Percentiles rank a stretch among this genome's conserved stretches.
Conservation (phyloP, 2,329 filamentous ascomycete genomes). For the Macrophomina pseudophaseolina region DNA sequence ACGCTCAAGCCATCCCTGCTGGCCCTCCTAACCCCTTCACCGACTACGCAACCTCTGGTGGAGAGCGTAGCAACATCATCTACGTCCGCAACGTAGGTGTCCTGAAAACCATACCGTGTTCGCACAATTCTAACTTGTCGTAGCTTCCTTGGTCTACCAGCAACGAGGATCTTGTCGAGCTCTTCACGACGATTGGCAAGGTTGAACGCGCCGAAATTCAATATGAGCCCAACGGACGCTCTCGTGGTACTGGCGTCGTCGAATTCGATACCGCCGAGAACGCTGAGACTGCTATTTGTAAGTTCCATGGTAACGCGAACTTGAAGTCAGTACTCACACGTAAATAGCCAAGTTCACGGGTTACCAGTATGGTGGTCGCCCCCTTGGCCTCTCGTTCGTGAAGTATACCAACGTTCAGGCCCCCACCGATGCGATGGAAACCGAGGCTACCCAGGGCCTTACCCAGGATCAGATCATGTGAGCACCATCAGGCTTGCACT, state of each 20-base stretch:
- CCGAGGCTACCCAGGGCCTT: constrained; percentile 69
- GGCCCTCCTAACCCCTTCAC: constrained; percentile 87
- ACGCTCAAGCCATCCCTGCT: constrained; percentile 54
- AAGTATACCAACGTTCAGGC: constrained; percentile 80
- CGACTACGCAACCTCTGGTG: constrained; percentile 85
- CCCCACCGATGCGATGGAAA: constrained; percentile 74
- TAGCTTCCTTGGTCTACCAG: constrained; percentile 98
- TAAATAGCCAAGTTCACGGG: constrained; percentile 85
- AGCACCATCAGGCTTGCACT: constrained; percentile 30
- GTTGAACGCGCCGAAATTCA: constrained; percentile 99
- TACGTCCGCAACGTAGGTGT: constrained; percentile 93
- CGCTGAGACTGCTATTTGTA: constrained; percentile 86
- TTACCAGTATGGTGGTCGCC: constrained; percentile 95
- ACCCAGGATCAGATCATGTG: constrained; percentile 99
- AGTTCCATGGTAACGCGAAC: constrained; percentile 33
- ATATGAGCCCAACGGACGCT: constrained; percentile 95
- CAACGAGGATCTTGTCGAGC: constrained; percentile 94
- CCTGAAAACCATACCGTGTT: constrained; percentile 24
- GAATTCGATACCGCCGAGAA: constrained; percentile 84
- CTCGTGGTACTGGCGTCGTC: constrained; percentile 94
- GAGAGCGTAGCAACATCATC: constrained; percentile 81
- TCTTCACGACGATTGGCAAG: constrained; percentile 97
- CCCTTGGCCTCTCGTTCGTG: constrained; percentile 90
- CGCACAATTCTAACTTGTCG: constrained; percentile 33
- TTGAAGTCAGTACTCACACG: constrained; percentile 34